A percentile compares a stretch with the other conserved stretches of the same genome.
Conservation (phyloP, 2,329 filamentous ascomycete genomes). For the Fusarium sp. region DNA sequence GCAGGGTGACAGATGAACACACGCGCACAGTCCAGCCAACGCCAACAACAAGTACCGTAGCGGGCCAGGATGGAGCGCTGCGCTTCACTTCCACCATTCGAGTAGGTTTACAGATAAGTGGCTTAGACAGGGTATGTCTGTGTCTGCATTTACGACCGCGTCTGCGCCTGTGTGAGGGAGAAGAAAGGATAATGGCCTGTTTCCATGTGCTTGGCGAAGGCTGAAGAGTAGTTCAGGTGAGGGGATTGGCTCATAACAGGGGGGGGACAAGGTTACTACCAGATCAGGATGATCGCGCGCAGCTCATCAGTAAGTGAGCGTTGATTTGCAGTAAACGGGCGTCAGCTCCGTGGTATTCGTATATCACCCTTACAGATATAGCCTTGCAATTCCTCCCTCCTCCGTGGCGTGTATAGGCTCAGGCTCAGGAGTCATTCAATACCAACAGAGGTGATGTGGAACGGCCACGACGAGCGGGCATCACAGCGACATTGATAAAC, state of each 20-base stretch:
- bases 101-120: neutral
- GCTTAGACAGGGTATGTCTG: neutral
- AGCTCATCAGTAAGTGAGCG: constrained; percentile 1
- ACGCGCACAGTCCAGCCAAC: constrained; percentile 17
- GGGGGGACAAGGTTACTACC: constrained; percentile 4
- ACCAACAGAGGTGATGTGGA: constrained; percentile 1
- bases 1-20: neutral
- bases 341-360: neutral
- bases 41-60: constrained; percentile 21
- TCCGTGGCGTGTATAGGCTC: no score
- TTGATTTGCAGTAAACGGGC: neutral
- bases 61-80: constrained; percentile 14
- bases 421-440: neutral
- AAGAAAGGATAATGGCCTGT: constrained; percentile 4
- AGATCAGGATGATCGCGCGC: neutral
- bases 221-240: constrained; percentile 15
- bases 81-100: neutral
- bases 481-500: constrained; percentile 10
- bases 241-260: constrained; percentile 35
- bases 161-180: neutral
- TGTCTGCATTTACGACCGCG: neutral
- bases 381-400: neutral
- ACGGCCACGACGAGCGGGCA: constrained; percentile 5
- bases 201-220: constrained; percentile 8
- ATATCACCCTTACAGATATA: neutral